These are phyloP conservation scores for Sindora glabra DNA, from an alignment of 306 rosid genomes.

Conservation along the genomic window DNA sequence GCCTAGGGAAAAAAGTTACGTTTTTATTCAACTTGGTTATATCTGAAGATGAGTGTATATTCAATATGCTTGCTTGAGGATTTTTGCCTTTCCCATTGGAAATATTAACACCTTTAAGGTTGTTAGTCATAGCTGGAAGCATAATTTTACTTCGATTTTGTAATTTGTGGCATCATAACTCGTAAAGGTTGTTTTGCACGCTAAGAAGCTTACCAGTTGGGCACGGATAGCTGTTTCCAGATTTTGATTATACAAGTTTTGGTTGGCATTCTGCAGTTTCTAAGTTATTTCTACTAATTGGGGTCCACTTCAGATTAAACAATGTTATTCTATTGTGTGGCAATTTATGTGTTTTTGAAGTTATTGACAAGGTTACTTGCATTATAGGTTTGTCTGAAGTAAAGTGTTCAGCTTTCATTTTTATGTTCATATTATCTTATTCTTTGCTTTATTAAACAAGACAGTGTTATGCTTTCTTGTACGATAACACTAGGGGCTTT, in stretches of 20 bases:
- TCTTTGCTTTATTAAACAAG: slow-evolving; percentile 25
- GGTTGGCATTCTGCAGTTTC: slow-evolving; percentile 16
- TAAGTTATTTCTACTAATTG: slow-evolving; percentile 8
- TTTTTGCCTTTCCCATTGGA: not conserved
- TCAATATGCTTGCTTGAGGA: not conserved
- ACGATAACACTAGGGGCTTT: not conserved
- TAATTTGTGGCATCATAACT: not conserved
- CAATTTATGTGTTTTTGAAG: slow-evolving; percentile 32
- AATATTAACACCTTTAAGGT: not conserved
- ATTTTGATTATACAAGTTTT: not conserved
- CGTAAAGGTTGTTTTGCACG: not conserved
- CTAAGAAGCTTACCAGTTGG: not conserved
- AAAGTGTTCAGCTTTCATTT: slow-evolving; percentile 19
- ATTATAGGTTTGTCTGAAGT: slow-evolving; percentile 27
- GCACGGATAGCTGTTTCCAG: not conserved
- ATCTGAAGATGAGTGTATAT: not conserved
- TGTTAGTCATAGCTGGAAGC: not conserved
- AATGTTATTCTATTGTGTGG: not conserved
- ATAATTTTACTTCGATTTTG: slow-evolving; percentile 7
- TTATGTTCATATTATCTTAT: slow-evolving; percentile 21
- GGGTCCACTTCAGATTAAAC: slow-evolving; percentile 16
- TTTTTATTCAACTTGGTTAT: not conserved
- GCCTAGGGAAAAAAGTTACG: not conserved
- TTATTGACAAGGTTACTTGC: slow-evolving; percentile 34
- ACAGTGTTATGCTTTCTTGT: slow-evolving; percentile 3